These are phyloP conservation scores for Aspergillus leporis DNA, from an alignment of 495 filamentous ascomycete species.

Conservation along the genomic window DNA sequence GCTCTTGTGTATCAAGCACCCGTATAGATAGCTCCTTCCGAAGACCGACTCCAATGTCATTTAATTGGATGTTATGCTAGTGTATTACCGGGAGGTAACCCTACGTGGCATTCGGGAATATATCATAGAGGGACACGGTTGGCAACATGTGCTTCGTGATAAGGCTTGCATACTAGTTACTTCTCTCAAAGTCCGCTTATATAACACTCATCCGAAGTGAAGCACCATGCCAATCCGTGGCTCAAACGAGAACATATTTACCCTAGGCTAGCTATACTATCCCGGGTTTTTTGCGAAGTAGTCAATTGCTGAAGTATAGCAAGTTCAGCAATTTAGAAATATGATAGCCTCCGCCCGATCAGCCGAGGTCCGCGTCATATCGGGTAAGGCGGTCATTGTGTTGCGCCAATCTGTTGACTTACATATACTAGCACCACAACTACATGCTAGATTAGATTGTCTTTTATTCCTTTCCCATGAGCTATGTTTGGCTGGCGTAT, in stretches of 20 bases:
- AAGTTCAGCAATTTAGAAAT: too few species aligned
- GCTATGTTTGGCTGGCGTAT: background rate
- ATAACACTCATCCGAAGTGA: too few species aligned
- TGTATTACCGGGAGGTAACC: background rate
- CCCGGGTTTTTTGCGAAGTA: background rate
- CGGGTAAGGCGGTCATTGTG: background rate
- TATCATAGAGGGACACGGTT: background rate
- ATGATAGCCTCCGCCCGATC: background rate
- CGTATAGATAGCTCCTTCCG: background rate
- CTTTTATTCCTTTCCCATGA: background rate
- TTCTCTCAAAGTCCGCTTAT: too few species aligned
- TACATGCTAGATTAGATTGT: background rate
- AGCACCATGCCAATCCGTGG: too few species aligned
- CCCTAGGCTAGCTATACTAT: background rate
- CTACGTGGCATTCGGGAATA: too few species aligned
- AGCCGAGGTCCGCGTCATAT: constrained; percentile 22
- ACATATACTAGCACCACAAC: background rate
- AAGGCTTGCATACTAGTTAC: background rate
- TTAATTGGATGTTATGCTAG: background rate
- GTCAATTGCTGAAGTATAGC: too few species aligned
- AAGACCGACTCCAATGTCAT: background rate
- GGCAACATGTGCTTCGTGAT: background rate
- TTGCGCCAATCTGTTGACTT: background rate
- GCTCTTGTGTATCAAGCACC: background rate
- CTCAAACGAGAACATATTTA: background rate